Conservation (phyloP, 2,329 filamentous ascomycete genomes). For the Fusarium keratoplasticum region DNA sequence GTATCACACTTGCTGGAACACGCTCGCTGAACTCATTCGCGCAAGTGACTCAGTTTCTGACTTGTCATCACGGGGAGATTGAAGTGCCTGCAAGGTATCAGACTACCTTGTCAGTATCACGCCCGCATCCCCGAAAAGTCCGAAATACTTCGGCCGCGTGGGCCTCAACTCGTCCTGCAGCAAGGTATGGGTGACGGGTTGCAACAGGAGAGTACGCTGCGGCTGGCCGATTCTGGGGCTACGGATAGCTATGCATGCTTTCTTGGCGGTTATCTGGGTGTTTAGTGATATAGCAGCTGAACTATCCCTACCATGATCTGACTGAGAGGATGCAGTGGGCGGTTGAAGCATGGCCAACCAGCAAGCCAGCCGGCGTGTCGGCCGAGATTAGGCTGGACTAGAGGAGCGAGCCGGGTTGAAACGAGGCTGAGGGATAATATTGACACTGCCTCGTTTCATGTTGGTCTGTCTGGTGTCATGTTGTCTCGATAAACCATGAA, state of each 20-base stretch:
- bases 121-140: neutral
- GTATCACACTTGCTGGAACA: neutral
- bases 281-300: neutral
- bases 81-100: constrained; percentile 1
- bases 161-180: constrained; percentile 4
- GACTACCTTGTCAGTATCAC: neutral
- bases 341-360: constrained; percentile 10
- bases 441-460: constrained; percentile 8
- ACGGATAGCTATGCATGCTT: neutral
- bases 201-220: neutral
- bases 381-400: neutral
- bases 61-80: constrained; percentile 3
- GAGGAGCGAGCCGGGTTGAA: neutral
- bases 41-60: neutral
- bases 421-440: constrained; percentile 8
- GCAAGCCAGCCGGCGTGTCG: neutral
- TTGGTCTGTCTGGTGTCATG: constrained; percentile 1
- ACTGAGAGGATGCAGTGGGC: neutral
- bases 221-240: neutral
- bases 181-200: neutral
- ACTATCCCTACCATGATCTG: constrained; percentile 1
- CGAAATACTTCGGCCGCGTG: constrained; percentile 12
- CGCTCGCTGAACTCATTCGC: neutral
- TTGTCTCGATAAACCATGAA: constrained; percentile 9
- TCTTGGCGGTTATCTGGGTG: neutral